Evolutionary conservation across 2,329 filamentous ascomycete genomes (phyloP).

Genomic region (Paraconiothyrium brasiliense): DNA sequence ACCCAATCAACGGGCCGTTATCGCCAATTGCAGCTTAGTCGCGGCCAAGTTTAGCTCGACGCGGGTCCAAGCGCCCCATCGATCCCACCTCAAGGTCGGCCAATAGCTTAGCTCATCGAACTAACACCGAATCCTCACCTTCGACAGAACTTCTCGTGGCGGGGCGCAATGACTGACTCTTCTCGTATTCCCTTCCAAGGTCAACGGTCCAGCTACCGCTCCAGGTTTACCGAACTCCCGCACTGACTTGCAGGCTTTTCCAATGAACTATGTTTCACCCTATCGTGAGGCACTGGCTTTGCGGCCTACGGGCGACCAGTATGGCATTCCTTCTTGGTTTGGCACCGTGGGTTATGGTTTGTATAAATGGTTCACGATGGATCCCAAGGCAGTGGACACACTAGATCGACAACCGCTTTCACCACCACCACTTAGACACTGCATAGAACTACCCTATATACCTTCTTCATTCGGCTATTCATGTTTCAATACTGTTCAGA

Average conservation of each 20-base stretch:
- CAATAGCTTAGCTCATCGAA: background rate
- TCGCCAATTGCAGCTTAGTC: background rate
- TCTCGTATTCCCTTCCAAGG: conserved; percentile 11
- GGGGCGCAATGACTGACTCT: conserved; percentile 10
- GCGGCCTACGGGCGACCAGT: conserved; percentile 2
- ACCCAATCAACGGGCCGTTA: background rate
- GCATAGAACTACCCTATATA: background rate
- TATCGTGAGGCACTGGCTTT: background rate
- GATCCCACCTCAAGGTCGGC: background rate
- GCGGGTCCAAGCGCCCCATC: conserved; percentile 2
- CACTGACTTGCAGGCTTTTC: conserved; percentile 11
- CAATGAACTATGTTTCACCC: conserved; percentile 12
- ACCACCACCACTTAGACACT: conserved; percentile 2
- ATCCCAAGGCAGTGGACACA: background rate
- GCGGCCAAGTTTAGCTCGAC: background rate
- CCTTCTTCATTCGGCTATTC: conserved; percentile 1
- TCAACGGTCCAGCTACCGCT: conserved; percentile 7
- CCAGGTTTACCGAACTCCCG: conserved; percentile 2
- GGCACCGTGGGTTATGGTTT: background rate
- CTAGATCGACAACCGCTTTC: background rate
- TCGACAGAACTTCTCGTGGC: conserved; percentile 12
- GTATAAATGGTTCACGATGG: conserved; percentile 16
- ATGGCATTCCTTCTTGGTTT: background rate
- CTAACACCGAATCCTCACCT: conserved; percentile 6
- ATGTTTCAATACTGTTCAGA: conserved; percentile 3